Evolutionary conservation across 495 filamentous ascomycete species (phyloP), one percentile per base, ranked within the genome.

Genomic region (Gamarada debralockiae): DNA sequence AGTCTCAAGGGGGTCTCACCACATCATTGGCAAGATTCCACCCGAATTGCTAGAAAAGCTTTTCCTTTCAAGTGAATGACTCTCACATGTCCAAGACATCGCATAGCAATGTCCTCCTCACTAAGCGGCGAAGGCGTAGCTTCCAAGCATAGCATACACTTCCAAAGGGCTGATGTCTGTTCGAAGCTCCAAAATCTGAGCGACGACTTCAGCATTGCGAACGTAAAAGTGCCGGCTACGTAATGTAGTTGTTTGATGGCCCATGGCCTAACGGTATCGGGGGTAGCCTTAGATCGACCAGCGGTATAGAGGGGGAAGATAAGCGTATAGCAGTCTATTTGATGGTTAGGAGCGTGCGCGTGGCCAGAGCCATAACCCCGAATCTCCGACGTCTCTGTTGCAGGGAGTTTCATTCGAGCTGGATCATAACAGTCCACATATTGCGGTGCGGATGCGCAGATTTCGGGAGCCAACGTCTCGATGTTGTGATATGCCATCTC

Each of bases 81-180:
- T n/a, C n/a, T n/a, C n/a, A n/a, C n/a, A n/a, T n/a, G n/a, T n/a
- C n/a, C n/a, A n/a, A n/a, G n/a, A n/a, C n/a, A n/a, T n/a, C n/a
- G n/a, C n/a, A n/a, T n/a, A n/a, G n/a, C n/a, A n/a, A n/a, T n/a
- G n/a, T n/a, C n/a, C n/a, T n/a, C n/a, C n/a, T n/a, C n/a, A n/a
- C n/a, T n/a, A 57, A 47, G 48, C 34, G 17, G 54, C 52, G 42
- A 69, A 68, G 12, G 67, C 65, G 52, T 67, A 71, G 45, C 67
- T 62, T 6, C 68, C 68, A 25, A 70, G 58, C 50, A 68, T 43
- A 8, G 63, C 48, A 62, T 67, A 71, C 20, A 69, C 57, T 8
- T 56, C 45, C 67, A 65, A 71, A 3, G 62, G 54, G 29, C 50
- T 42, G 24, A 50, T 43, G 24, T 48, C 40, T 0, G 10, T 43